Conservation (phyloP, 768 basidiomycete genomes). For the Lactifluus volemus region DNA sequence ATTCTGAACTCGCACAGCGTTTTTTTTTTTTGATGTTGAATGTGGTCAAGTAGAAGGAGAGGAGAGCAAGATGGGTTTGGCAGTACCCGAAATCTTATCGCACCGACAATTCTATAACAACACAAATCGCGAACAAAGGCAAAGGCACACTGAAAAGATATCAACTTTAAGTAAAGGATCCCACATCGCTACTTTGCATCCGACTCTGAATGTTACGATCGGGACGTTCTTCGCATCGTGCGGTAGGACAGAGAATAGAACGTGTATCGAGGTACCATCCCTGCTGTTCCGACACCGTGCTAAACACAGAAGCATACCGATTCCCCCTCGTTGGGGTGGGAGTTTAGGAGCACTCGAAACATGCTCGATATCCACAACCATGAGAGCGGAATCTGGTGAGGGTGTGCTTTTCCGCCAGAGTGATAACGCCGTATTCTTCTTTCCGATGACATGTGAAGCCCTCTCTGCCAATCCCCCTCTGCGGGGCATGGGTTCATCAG, state of each 20-base stretch:
- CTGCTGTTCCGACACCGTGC: not conserved
- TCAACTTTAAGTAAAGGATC: not conserved
- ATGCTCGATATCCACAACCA: constrained; percentile 8
- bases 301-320: constrained; percentile 2
- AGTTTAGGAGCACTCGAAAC: not conserved
- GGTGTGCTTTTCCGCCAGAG: constrained; percentile 14
- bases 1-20: too few relatives aligned
- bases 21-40: too few relatives aligned
- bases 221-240: not conserved
- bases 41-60: too few relatives aligned
- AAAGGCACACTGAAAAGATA: not conserved
- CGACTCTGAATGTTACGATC: not conserved
- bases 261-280: not conserved
- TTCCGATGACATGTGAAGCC: constrained; percentile 6
- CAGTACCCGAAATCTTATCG: too few relatives aligned
- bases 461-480: constrained; percentile 15
- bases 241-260: constrained; percentile 4
- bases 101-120: too few relatives aligned
- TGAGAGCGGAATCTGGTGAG: constrained; percentile 6
- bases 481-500: too few relatives aligned
- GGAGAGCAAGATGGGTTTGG: too few relatives aligned
- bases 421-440: constrained; percentile 2
- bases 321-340: constrained; percentile 4
- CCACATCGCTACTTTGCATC: not conserved
- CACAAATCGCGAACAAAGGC: constrained; percentile 11